A percentile compares a stretch with the other conserved stretches of the same genome.
phyloP scores from a whole-genome alignment of 371 early-diverging fungal genomes.

The Phascolomyces articulosus region DNA sequence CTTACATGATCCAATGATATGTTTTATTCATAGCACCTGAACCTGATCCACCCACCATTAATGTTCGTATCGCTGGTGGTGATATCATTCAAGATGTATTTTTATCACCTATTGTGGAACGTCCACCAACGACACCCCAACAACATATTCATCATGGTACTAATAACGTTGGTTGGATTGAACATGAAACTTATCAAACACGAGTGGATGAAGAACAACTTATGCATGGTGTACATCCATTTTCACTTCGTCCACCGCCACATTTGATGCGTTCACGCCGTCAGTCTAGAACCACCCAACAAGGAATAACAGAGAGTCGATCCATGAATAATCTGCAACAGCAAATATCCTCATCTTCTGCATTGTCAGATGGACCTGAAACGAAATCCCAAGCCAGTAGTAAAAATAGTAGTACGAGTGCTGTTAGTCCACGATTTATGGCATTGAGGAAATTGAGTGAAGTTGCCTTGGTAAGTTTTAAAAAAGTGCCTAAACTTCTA shows the following conservation, averaged over 20 bases:
- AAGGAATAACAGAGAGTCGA: not conserved
- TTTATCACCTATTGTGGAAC: conserved; percentile 21
- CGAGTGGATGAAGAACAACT: conserved; percentile 10
- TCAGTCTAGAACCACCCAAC: conserved; percentile 25
- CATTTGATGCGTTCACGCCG: conserved; percentile 34
- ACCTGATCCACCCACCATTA: conserved; percentile 21
- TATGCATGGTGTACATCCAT: conserved; percentile 16
- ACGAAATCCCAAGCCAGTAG: conserved; percentile 10
- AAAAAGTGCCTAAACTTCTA: too few species aligned
- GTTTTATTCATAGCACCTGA: conserved; percentile 3
- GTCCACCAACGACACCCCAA: conserved; percentile 12
- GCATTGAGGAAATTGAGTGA: conserved; percentile 41
- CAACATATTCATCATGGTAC: not conserved
- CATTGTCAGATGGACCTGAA: not conserved
- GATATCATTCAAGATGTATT: conserved; percentile 23
- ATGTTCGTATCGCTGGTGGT: conserved; percentile 22
- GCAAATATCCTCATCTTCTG: not conserved
- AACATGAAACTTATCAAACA: conserved; percentile 15
- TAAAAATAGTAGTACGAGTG: conserved; percentile 31
- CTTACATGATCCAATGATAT: not conserved
- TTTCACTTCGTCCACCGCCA: conserved; percentile 43
- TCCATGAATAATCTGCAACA: not conserved
- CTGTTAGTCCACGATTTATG: conserved; percentile 51
- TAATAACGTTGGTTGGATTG: not conserved
- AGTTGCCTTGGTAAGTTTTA: conserved; percentile 26